phyloP scores from a whole-genome alignment of 805 yeast species.

The Candida rishiriensis region DNA sequence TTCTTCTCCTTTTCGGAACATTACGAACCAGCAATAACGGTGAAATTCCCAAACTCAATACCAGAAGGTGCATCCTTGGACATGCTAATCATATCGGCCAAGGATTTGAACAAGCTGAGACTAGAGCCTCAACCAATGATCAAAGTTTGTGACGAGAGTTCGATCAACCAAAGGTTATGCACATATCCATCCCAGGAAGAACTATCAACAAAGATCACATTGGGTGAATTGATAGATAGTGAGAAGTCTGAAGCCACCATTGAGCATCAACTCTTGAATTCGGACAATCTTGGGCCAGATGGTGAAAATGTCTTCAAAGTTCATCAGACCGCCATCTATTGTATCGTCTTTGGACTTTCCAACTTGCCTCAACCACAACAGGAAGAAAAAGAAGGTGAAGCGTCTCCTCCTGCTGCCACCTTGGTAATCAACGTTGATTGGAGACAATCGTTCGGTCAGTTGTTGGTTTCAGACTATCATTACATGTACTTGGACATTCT shows the following conservation, averaged over 20 bases:
- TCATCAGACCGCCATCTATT: conserved; percentile 22
- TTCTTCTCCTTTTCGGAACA: conserved; percentile 15
- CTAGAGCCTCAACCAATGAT: conserved; percentile 20
- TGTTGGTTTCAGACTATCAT: conserved; percentile 27
- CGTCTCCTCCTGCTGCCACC: too few species aligned
- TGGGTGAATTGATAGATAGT: conserved; percentile 17
- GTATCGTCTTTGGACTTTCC: conserved; percentile 20
- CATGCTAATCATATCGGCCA: conserved; percentile 20
- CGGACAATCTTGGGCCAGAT: conserved; percentile 2
- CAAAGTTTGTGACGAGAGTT: conserved; percentile 30
- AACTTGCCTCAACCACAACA: conserved; percentile 7
- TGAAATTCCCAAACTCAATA: conserved; percentile 13
- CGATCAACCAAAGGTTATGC: conserved; percentile 20
- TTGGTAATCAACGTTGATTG: conserved; percentile 23
- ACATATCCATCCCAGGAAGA: conserved; percentile 13
- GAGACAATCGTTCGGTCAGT: conserved; percentile 30
- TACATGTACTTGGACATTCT: conserved; percentile 20
- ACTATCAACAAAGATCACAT: conserved; percentile 5
- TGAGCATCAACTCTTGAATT: conserved; percentile 11
- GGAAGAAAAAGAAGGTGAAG: conserved; percentile 1
- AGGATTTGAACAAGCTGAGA: conserved; percentile 21
- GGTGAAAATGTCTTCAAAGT: conserved; percentile 13
- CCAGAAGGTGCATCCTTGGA: conserved; percentile 13
- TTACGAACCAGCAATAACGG: conserved; percentile 15
- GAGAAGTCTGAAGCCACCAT: conserved; percentile 13